A percentile compares a stretch with the other conserved stretches of the same genome.
Conservation (phyloP, 495 filamentous ascomycete genomes). For the Xylaria telfairii region DNA sequence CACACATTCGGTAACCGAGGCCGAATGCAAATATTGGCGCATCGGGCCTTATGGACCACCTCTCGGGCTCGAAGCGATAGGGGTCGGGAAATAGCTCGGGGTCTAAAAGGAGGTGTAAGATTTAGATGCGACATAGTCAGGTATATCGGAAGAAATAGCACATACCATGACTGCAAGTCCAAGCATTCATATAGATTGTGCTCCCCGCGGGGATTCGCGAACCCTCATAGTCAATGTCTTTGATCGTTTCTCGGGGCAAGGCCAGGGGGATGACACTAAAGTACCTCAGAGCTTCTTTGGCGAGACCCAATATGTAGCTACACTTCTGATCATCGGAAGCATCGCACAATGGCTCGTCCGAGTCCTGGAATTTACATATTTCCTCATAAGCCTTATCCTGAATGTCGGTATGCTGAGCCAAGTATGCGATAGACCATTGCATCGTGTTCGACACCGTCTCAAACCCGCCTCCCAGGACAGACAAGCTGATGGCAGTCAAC, state of each 20-base stretch:
- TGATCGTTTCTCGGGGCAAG: constrained; percentile 64
- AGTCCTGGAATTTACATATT: constrained; percentile 60
- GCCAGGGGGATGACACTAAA: constrained; percentile 67
- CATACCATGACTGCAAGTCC: constrained; percentile 67
- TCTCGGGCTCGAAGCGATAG: constrained; percentile 63
- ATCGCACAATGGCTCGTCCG: constrained; percentile 61
- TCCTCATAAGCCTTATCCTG: constrained; percentile 64
- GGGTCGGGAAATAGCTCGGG: constrained; percentile 64
- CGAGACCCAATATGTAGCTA: constrained; percentile 63
- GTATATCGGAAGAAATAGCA: background rate
- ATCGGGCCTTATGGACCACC: constrained; percentile 68
- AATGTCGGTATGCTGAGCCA: constrained; percentile 64
- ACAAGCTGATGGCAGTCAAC: constrained; percentile 66
- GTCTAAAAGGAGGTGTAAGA: constrained; percentile 43
- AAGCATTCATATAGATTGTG: constrained; percentile 68
- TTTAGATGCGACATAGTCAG: background rate
- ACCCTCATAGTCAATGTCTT: constrained; percentile 64
- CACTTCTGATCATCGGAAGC: constrained; percentile 67
- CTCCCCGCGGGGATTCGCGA: constrained; percentile 63
- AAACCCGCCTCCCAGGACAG: constrained; percentile 66
- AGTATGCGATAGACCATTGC: constrained; percentile 65
- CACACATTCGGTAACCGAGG: constrained; percentile 70
- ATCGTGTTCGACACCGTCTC: constrained; percentile 69
- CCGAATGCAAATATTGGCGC: constrained; percentile 67
- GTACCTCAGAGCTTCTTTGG: constrained; percentile 64